phyloP scores from a whole-genome alignment of 2,329 filamentous ascomycete genomes.

The Diaporthe sp. region DNA sequence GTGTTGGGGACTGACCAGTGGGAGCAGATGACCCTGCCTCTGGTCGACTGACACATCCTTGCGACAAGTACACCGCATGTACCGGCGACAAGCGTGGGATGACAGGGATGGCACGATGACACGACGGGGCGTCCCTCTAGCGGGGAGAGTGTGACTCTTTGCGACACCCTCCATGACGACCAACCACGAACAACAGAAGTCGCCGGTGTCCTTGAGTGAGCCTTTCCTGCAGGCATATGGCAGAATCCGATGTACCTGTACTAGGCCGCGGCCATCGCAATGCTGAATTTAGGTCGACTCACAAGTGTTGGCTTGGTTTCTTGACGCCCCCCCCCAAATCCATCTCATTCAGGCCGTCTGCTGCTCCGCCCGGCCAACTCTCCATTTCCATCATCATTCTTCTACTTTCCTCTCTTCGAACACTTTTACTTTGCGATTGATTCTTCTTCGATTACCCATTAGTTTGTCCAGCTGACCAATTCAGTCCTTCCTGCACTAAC shows the following conservation, averaged over 20 bases:
- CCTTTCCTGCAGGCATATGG: conserved; percentile 36
- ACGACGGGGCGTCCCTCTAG: conserved; percentile 35
- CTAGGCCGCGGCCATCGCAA: conserved; percentile 32
- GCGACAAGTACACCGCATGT: conserved; percentile 35
- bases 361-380: conserved; percentile 27
- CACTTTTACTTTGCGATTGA: conserved; percentile 17
- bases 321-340: conserved; percentile 20
- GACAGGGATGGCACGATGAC: conserved; percentile 34
- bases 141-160: conserved; percentile 38
- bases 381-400: conserved; percentile 29
- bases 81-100: conserved; percentile 10
- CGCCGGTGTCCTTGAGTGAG: conserved; percentile 14
- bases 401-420: conserved; percentile 23
- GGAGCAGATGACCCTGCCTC: conserved; percentile 35
- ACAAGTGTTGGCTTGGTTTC: conserved; percentile 27
- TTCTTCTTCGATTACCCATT: neutral
- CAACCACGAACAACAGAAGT: conserved; percentile 32
- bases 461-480: conserved; percentile 41
- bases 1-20: conserved; percentile 9
- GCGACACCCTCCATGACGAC: conserved; percentile 37
- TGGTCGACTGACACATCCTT: conserved; percentile 34
- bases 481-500: conserved; percentile 35
- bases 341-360: conserved; percentile 18
- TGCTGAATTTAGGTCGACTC: conserved; percentile 36
- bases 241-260: conserved; percentile 37